phyloP scores from a whole-genome alignment of 2,329 filamentous ascomycete genomes.

The Neofusicoccum kwambonambiense region DNA sequence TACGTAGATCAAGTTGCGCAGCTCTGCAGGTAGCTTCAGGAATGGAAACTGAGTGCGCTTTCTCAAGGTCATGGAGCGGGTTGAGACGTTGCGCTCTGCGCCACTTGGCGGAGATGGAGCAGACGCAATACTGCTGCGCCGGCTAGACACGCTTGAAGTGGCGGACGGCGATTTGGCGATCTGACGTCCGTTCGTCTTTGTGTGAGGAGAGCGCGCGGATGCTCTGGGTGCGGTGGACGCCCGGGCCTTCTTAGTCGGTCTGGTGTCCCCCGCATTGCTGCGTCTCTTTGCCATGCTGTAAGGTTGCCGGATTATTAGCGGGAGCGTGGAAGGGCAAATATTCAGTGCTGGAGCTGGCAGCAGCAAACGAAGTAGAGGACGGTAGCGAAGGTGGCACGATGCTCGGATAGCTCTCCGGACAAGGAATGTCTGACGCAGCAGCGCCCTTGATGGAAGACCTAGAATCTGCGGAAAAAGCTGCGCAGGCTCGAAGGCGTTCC shows the following conservation, averaged over 20 bases:
- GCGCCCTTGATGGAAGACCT: not conserved
- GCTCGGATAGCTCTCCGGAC: not conserved
- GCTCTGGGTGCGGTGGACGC: not conserved
- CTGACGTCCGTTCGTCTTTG: not conserved
- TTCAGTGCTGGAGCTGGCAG: not conserved
- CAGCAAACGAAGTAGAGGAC: not conserved
- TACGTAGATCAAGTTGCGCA: constrained; percentile 18
- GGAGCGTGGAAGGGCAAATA: too few species aligned
- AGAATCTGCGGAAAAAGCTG: too few species aligned
- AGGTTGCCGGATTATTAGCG: not conserved
- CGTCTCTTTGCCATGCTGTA: not conserved
- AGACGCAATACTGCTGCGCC: not conserved
- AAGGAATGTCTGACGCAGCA: not conserved
- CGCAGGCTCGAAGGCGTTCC: not conserved
- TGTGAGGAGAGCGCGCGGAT: not conserved
- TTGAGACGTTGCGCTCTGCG: not conserved
- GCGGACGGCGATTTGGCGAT: not conserved
- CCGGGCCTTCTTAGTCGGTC: not conserved
- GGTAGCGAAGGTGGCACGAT: not conserved
- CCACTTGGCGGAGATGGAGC: not conserved
- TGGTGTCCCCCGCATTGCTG: not conserved
- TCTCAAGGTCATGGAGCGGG: constrained; percentile 7
- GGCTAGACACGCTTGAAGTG: not conserved
- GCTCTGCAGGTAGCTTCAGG: constrained; percentile 15
- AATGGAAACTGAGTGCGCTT: constrained; percentile 15